Base-by-base conservation (phyloP, 1,284 basidiomycete genomes). In the Malassezia vespertilionis region DNA sequence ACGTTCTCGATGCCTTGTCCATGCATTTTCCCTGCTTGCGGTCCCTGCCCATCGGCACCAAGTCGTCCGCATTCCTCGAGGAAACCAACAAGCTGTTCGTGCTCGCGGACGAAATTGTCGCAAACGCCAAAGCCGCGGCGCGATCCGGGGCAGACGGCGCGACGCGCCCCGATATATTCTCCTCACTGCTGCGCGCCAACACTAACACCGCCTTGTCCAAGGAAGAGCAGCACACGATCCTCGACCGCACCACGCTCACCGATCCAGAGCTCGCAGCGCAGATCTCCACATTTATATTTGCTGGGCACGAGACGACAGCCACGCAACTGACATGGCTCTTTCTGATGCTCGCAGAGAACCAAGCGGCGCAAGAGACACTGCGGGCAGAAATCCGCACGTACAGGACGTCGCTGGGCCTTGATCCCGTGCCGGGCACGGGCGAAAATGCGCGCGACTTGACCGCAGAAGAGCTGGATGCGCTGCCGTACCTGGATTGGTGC, bases 281-380 rank as follows among this genome's bases (percentile, higher is more conserved):
- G 38, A 54, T 66, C 15, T 62, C 62, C 4, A 65, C 63, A 0
- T 52, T 68, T 14, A 53, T 65, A 4, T 65, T 69, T 18, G 62
- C 60, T 3, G 66, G 66, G 0, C 65, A 69, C 53, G 68, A 71
- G 39, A 66, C 67, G 2, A 61, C 65, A 3, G 54, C 61, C 5
- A 62, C 61, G 8, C 63, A 63, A 28, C 54, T 60, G 10, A 43
- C 52, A 2, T 71, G 69, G 69, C 57, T 65, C 6, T 46, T 70
- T 1, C 51, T 48, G 33, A 28, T 58, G 1, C 53, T 69, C 1
- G 52, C 61, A 1, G 27, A 54, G 2, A 33, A 65, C 14, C 58
- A 46, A 0, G 12, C 33, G 2, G 23, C 60, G 2, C 63, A 69
- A 35, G 18, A 33, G 2, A 53, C 52, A n/a, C 42, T 71, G 7